Evolutionary conservation across 208 protist species (phyloP).

Genomic region (Strigomonas culicis): DNA sequence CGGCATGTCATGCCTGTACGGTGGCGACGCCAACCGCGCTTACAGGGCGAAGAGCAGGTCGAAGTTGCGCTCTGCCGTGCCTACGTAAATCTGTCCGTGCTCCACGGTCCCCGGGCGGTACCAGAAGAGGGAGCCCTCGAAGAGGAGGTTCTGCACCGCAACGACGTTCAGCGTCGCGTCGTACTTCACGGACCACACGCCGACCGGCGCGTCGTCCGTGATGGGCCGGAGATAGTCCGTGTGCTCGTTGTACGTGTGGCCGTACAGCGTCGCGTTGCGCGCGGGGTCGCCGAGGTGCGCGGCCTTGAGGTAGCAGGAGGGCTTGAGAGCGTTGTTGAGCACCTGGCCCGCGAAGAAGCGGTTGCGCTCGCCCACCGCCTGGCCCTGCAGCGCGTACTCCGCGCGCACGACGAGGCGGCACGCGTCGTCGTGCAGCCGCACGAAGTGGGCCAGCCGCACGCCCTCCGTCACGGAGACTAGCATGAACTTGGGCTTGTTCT

Average conservation of each 20-base stretch:
- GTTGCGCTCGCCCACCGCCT: slow-evolving; percentile 52
- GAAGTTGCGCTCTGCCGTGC: slow-evolving; percentile 79
- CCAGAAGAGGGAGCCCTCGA: slow-evolving; percentile 85
- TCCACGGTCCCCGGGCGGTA: slow-evolving; percentile 71
- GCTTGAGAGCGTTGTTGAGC: slow-evolving; percentile 71
- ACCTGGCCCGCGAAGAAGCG: slow-evolving; percentile 70
- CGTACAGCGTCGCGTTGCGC: slow-evolving; percentile 68
- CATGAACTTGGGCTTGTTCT: slow-evolving; percentile 71
- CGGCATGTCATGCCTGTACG: background rate
- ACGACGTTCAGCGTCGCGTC: slow-evolving; percentile 75
- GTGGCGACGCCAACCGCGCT: background rate
- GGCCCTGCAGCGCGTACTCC: slow-evolving; percentile 55
- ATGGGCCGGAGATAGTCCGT: slow-evolving; percentile 83
- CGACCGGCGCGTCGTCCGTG: slow-evolving; percentile 80
- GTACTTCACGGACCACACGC: slow-evolving; percentile 88
- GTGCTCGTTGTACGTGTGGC: slow-evolving; percentile 75
- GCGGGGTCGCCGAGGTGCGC: slow-evolving; percentile 29
- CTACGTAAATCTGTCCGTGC: slow-evolving; percentile 85
- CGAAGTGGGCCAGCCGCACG: slow-evolving; percentile 83
- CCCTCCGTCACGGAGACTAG: slow-evolving; percentile 74
- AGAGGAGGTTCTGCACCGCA: slow-evolving; percentile 81
- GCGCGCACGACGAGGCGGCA: slow-evolving; percentile 79
- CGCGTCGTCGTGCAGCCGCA: slow-evolving; percentile 63
- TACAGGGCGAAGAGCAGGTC: slow-evolving; percentile 69
- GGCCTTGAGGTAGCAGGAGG: slow-evolving; percentile 79